Base-by-base conservation (phyloP, 345 rosid genomes). In the Eucalyptus erythrocorys region DNA sequence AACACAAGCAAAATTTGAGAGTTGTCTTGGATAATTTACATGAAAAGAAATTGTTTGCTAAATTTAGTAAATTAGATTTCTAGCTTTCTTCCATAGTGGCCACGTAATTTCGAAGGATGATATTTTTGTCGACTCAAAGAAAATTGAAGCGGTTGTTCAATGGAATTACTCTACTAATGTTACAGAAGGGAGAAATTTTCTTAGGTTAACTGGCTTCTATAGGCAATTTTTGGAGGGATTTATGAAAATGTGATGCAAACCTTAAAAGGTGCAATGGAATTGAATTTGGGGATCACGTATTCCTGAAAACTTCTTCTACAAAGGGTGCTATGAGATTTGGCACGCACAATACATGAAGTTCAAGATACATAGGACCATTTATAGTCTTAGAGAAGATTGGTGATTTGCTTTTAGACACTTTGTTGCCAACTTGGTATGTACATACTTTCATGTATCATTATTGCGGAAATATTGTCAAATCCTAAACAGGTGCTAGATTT, bases 181-280 rank as follows among this genome's bases (percentile, higher is more conserved):
- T 50, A 50, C 2, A 50, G 0, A 6, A 16, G 22, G 53, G 22
- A 50, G 2, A 50, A 50, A 50, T 0, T 50, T 50, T 50, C 53
- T 50, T 50, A 50, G 53, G 22, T 50, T 50, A 50, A 50, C 8
- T 50, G 0, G 22, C 53, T 50, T 50, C 53, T 50, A 50, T 50
- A 50, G 53, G 53, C 8, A 0, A 50, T 50, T 0, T 50, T 50
- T 50, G 53, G 53, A 16, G 22, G 2, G 53, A 50, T 50, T 50
- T 50, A 21, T 50, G 0, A 50, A 50, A 50, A 50, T 50, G 53
- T 50, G 53, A 50, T 50, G 53, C 53, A 27, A 12, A 59, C 66
- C 30, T 27, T 59, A 59, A 11, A 27, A 59, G 66, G 66, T 10
- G 7, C 66, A 59, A 30, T 26, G 66, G n/a, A 59, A 59, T 59